Base-by-base conservation (phyloP, 345 rosid genomes). In the Euphorbia lathyris region DNA sequence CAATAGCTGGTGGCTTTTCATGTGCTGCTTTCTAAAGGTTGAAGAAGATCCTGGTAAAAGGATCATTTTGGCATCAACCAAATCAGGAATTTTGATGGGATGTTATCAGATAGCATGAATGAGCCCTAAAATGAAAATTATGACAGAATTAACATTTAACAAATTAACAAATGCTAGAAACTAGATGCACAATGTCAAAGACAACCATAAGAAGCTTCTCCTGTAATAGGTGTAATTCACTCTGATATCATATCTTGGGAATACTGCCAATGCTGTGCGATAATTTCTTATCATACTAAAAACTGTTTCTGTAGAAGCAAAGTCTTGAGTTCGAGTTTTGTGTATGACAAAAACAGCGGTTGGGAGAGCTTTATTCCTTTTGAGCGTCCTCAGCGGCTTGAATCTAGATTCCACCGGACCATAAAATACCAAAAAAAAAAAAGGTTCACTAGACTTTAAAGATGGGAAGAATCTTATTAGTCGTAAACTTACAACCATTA, bases 101-200 rank as follows among this genome's bases (percentile, higher is more conserved):
- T 11, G 20, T 45, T 45, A 4, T 9, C 16, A 20, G 27, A 61
- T 5, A 34, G 27, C 45, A 61, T n/a, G 65, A 45, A 36, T 42
- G n/a, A n/a, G n/a, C n/a, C 16, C 45, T 13, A 26, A 51, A 57
- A 29, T 17, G 53, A 63, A 42, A 42, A 25, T 63, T 48, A 63
- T 42, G 52, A 63, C 9, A 63, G 65, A 47, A 47, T 45, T 14
- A 6, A 10, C 5, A 50, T 12, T 45, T 20, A 12, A 4, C 8
- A 47, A 65, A 43, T 26, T 6, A 16, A 65, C 45, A 17, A 65
- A 27, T 9, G 9, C 51, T 3, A 47, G 19, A 10, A 19, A 10
- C 69, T 25, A 47, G 55, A 55, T n/a, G 4, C 70, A 66, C 55
- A 43, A n/a, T 30, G 7, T 9, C 11, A 66, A 34, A 32, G 48